These are phyloP conservation scores for Eutreptiella sp. DNA, from an alignment of 208 protist genomes.

Conservation along the genomic window DNA sequence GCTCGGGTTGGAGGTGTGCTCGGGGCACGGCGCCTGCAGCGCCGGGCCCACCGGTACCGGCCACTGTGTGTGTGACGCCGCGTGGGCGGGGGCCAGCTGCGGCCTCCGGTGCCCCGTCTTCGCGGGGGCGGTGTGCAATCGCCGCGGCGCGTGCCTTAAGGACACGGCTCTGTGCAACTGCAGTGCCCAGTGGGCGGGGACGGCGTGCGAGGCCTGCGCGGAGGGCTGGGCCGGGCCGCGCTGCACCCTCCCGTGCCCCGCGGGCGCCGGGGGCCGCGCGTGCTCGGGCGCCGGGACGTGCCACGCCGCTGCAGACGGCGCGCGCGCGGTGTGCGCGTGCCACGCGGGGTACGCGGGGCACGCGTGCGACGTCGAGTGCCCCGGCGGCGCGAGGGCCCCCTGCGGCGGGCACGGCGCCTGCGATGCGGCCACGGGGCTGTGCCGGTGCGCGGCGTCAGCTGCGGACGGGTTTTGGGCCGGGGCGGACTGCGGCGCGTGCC, in stretches of 20 bases:
- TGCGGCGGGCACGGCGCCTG: conserved; percentile 17
- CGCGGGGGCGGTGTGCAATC: no score
- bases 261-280: conserved; percentile 14
- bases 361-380: conserved; percentile 18
- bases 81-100: not conserved
- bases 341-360: conserved; percentile 12
- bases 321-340: conserved; percentile 28
- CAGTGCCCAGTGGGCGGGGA: conserved; percentile 6
- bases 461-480: conserved; percentile 21
- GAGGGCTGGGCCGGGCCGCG: conserved; percentile 45
- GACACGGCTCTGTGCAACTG: not conserved
- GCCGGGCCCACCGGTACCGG: conserved; percentile 20
- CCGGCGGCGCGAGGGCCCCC: conserved; percentile 10
- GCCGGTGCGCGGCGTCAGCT: conserved; percentile 1
- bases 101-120: conserved; percentile 7
- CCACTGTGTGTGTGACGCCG: conserved; percentile 12
- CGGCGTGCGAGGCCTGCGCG: conserved; percentile 37
- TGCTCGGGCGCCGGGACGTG: not conserved
- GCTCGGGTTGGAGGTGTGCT: not conserved
- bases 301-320: not conserved
- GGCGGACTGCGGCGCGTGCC: conserved; percentile 6
- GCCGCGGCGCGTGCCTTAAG: not conserved
- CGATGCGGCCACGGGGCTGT: not conserved
- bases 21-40: conserved; percentile 23
- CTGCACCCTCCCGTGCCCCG: conserved; percentile 14